Evolutionary conservation across 2,329 filamentous ascomycete genomes (phyloP).

Genomic region (Aspergillus niger): DNA sequence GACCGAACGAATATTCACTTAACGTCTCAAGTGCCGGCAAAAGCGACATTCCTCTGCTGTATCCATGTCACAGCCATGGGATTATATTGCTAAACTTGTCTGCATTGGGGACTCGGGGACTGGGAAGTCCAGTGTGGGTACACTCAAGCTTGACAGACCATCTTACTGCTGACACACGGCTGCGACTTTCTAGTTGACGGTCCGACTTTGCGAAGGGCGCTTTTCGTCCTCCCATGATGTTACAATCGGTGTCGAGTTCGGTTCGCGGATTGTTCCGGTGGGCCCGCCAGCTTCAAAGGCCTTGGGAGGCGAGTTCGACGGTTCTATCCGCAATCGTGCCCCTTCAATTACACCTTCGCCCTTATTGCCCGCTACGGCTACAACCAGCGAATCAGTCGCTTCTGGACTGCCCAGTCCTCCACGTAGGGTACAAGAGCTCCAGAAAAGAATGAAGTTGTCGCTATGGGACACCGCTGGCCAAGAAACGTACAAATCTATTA

Average conservation of each 20-base stretch:
- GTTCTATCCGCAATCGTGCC: constrained; percentile 8
- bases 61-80: constrained; percentile 69
- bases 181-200: constrained; percentile 67
- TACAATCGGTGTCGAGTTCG: constrained; percentile 95
- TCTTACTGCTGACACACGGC: constrained; percentile 15
- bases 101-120: constrained; percentile 96
- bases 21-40: constrained; percentile 1
- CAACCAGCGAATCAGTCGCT: constrained; percentile 18
- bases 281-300: constrained; percentile 73
- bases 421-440: constrained; percentile 40
- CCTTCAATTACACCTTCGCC: constrained; percentile 16
- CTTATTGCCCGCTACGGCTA: constrained; percentile 11
- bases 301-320: constrained; percentile 54
- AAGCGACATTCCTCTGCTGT: constrained; percentile 20
- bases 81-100: constrained; percentile 98
- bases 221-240: constrained; percentile 95
- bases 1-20: not conserved
- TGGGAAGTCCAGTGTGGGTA: constrained; percentile 76
- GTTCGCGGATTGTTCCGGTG: constrained; percentile 87
- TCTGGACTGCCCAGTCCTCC: constrained; percentile 40
- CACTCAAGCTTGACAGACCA: not conserved
- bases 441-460: constrained; percentile 87
- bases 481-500: constrained; percentile 97
- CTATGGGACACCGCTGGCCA: constrained; percentile 97
- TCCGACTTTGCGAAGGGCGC: constrained; percentile 93